Percentiles rank a stretch among this genome's conserved stretches.
These are phyloP conservation scores for Hypoxylon sp. DNA, from an alignment of 2,329 filamentous ascomycete species.

Conservation along the genomic window DNA sequence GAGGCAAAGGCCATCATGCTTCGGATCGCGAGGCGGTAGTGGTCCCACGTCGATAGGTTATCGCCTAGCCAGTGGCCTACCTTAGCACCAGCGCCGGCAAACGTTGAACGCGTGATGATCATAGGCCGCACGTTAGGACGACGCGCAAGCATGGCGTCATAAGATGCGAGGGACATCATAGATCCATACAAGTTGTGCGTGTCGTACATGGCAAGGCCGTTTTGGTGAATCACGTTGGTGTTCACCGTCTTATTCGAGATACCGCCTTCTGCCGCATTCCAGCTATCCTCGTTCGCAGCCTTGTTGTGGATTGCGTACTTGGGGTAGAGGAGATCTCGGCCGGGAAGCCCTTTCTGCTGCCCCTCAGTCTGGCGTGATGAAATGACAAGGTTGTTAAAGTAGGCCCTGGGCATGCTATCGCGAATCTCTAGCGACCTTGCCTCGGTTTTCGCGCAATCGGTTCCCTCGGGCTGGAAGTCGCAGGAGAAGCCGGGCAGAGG, in stretches of 20 bases:
- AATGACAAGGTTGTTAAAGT: conserved; percentile 44
- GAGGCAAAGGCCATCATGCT: conserved; percentile 73
- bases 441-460: conserved; percentile 54
- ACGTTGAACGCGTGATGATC: conserved; percentile 82
- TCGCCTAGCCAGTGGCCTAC: conserved; percentile 74
- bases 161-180: conserved; percentile 79
- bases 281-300: conserved; percentile 62
- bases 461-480: conserved; percentile 73
- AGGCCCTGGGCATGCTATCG: conserved; percentile 52
- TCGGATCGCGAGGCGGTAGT: conserved; percentile 72
- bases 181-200: conserved; percentile 84
- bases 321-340: conserved; percentile 74
- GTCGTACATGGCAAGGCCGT: conserved; percentile 79
- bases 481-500: conserved; percentile 78
- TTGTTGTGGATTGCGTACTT: conserved; percentile 77
- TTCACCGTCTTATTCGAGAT: conserved; percentile 73
- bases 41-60: conserved; percentile 70
- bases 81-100: conserved; percentile 78
- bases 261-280: conserved; percentile 62
- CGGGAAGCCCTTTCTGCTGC: conserved; percentile 70
- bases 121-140: conserved; percentile 76
- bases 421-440: conserved; percentile 42
- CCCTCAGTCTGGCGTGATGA: conserved; percentile 51
- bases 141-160: conserved; percentile 75
- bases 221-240: conserved; percentile 77